Evolutionary conservation across 2,329 filamentous ascomycete species (phyloP).

Genomic region (Pseudopyrenochaeta lycopersici): DNA sequence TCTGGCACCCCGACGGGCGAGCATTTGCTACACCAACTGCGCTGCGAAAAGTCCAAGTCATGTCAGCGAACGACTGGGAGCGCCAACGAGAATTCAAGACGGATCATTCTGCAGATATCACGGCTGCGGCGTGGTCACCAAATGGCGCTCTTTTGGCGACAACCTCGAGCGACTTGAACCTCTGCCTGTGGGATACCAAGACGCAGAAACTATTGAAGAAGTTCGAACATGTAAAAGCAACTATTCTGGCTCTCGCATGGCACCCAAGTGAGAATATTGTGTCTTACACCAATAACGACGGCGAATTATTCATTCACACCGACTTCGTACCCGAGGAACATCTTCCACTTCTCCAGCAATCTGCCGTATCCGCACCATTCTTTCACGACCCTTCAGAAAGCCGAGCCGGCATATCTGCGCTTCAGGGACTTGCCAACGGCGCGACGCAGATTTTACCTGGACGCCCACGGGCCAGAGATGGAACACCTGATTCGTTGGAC

Average conservation of each 20-base stretch:
- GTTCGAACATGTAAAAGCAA: slow-evolving; percentile 74
- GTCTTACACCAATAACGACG: slow-evolving; percentile 91
- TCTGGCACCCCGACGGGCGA: slow-evolving; percentile 94
- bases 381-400: slow-evolving; percentile 82
- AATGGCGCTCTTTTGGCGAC: slow-evolving; percentile 87
- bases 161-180: slow-evolving; percentile 66
- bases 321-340: slow-evolving; percentile 67
- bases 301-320: slow-evolving; percentile 90
- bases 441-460: slow-evolving; percentile 62
- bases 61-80: slow-evolving; percentile 91
- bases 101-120: slow-evolving; percentile 85
- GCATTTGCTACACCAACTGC: slow-evolving; percentile 88
- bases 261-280: slow-evolving; percentile 88
- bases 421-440: slow-evolving; percentile 61
- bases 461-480: slow-evolving; percentile 60
- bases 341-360: slow-evolving; percentile 58
- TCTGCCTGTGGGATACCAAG: slow-evolving; percentile 88
- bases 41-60: slow-evolving; percentile 79
- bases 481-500: slow-evolving; percentile 80
- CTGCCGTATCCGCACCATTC: slow-evolving; percentile 80
- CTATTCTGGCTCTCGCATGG: slow-evolving; percentile 88
- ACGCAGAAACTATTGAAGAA: slow-evolving; percentile 82
- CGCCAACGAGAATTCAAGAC: slow-evolving; percentile 81
- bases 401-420: slow-evolving; percentile 69
- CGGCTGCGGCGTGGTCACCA: slow-evolving; percentile 89